Base-by-base conservation (phyloP, 257 asterid species). In the Capsicum pubescens region DNA sequence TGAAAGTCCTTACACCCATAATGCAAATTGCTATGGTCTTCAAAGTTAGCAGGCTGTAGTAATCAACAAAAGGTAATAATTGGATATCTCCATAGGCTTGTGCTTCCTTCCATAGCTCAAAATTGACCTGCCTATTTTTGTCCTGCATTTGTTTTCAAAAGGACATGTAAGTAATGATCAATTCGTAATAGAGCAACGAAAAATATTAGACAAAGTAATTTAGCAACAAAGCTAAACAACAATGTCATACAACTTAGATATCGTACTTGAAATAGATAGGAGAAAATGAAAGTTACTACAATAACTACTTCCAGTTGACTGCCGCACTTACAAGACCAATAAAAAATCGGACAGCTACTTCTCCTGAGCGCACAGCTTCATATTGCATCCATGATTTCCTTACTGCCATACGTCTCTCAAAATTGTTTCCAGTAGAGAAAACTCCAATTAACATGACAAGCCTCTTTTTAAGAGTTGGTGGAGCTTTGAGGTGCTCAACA, bases 331-430 rank as follows among this genome's bases (percentile, higher is more conserved):
- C 99, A 87, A 96, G 97, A 87, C 99, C 99, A 69, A 94, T 91
- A 91, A 94, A 92, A 88, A 96, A 96, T 72, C 97, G 98, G 32
- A 94, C 97, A 63, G 94, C 98, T 84, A 96, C 99, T 68, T 87
- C 91, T 82, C 97, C 98, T 1, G 90, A 83, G 16, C 91, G 95
- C 56, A 94, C 94, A 13, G 94, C 93, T 80, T 92, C 94, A 81
- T 92, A 96, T 81, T 92, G 98, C 99, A 96, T 96, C 99, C 98
- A 96, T 56, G 97, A 90, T 88, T 95, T 93, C 86, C 99, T 92
- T 71, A 96, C 83, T 44, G 98, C 97, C 99, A 93, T 92, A 6
- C 99, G 97, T 85, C 98, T 93, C 91, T 91, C 98, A 52, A 96
- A 96, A 78, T 94, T 93, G 88, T 94, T 96, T 84, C 92, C 98